Base-by-base conservation (phyloP, 1,139 yeast species). In the Nadsonia starkeyi-henricii region DNA sequence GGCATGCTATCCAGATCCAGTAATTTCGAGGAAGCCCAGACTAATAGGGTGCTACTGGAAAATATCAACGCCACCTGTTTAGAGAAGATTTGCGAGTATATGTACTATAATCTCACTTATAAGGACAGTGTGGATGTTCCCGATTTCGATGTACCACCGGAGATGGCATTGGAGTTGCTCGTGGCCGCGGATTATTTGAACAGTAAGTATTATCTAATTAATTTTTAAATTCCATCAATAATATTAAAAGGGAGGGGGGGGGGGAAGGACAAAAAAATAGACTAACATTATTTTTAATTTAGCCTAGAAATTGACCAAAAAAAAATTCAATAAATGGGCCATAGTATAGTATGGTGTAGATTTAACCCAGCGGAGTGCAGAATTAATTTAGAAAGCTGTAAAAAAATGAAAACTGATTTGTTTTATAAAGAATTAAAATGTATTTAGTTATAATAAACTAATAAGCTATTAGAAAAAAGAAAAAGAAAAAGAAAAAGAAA, bases 101-200 rank as follows among this genome's bases (percentile, higher is more conserved):
- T 91, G 42, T 81, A 85, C 61, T 89, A 85, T 61, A 79, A 85
- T 57, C 66, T 72, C 55, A 81, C 84, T 58, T 85, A 84, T 60
- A 75, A 71, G 54, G 84, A 79, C 51, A 71, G 69, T 43, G 78
- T 75, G 0, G 78, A 74, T 47, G 78, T 85, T 12, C 95, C 95
- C 0, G 93, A 85, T 52, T 91, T 91, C 63, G 81, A 83, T 45
- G 79, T 91, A 1, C 96, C 97, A 0, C 91, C 97, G 0, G 96
- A 86, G 57, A 77, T 89, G 75, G 96, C 97, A 0, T 70, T 91
- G 55, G 97, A 91, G 60, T 68, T 91, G 56, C 67, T 91, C 46
- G 93, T 91, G 41, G 95, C 95, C 36, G 95, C 97, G 0, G 97
- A 89, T 62, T 88, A 78, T 61, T 69, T 88, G 57, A 91, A 85